A percentile compares a stretch with the other conserved stretches of the same genome.
Evolutionary conservation across 805 yeast genomes (phyloP).

Genomic region (Nakazawaea ernobii): DNA sequence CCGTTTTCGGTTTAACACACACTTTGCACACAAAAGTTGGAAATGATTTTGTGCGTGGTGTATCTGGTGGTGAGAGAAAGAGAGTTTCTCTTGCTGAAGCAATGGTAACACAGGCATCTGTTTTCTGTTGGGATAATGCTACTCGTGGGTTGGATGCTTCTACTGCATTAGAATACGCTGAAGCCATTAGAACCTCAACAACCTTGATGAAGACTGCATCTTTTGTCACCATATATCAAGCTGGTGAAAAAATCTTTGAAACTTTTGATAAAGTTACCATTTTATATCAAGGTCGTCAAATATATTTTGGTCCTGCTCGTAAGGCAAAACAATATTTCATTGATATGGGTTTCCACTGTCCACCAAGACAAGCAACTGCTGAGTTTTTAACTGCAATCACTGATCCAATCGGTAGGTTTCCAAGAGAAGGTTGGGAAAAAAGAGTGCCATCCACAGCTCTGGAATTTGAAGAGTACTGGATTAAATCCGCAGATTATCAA

Average conservation of each 20-base stretch:
- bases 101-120: constrained; percentile 54
- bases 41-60: constrained; percentile 61
- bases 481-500: constrained; percentile 38
- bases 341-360: constrained; percentile 60
- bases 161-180: constrained; percentile 70
- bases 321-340: constrained; percentile 53
- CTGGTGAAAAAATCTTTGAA: constrained; percentile 58
- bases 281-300: constrained; percentile 51
- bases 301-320: constrained; percentile 52
- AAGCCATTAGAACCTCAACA: constrained; percentile 62
- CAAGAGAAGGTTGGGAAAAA: constrained; percentile 41
- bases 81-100: constrained; percentile 83
- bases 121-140: constrained; percentile 76
- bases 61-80: constrained; percentile 83
- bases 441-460: constrained; percentile 55
- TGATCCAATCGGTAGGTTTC: constrained; percentile 55
- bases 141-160: constrained; percentile 85
- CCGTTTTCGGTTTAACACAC: constrained; percentile 53
- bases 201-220: constrained; percentile 47
- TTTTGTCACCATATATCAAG: constrained; percentile 64
- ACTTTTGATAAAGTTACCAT: constrained; percentile 57
- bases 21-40: constrained; percentile 62
- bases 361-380: constrained; percentile 62
- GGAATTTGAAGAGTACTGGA: constrained; percentile 60
- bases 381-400: constrained; percentile 68